phyloP scores from a whole-genome alignment of 1,139 yeast genomes.

The Pichia cactophila region DNA sequence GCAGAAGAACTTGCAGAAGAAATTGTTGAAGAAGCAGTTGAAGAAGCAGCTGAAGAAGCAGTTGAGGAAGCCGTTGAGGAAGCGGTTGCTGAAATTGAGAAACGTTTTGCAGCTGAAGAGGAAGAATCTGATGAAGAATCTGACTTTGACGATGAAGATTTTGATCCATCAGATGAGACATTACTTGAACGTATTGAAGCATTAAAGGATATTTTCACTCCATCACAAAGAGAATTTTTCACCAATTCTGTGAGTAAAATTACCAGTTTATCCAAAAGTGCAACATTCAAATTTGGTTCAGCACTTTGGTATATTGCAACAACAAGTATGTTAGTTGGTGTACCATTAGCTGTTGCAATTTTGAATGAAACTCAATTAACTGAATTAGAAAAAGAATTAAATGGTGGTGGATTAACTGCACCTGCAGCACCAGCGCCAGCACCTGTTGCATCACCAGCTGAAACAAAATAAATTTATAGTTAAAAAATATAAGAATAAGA shows the following conservation, averaged over 20 bases:
- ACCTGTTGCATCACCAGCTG: conserved; percentile 10
- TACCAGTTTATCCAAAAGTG: conserved; percentile 26
- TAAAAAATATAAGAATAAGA: not conserved
- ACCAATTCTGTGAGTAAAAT: conserved; percentile 28
- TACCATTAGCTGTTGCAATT: conserved; percentile 84
- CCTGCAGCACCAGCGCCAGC: conserved; percentile 67
- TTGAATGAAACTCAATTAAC: conserved; percentile 84
- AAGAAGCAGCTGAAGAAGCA: conserved; percentile 9
- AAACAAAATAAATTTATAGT: conserved; percentile 5
- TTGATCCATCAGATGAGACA: conserved; percentile 76
- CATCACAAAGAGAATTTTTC: conserved; percentile 57
- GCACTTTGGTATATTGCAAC: conserved; percentile 83
- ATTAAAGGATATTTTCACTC: conserved; percentile 84
- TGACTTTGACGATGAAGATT: conserved; percentile 49
- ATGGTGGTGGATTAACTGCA: conserved; percentile 69
- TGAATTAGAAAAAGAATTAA: conserved; percentile 91
- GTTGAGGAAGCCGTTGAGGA: conserved; percentile 11
- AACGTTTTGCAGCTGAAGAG: conserved; percentile 16
- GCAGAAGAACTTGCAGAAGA: conserved; percentile 7
- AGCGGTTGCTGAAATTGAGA: conserved; percentile 12
- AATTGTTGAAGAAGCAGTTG: conserved; percentile 9
- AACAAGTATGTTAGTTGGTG: conserved; percentile 79
- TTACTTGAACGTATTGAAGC: conserved; percentile 82
- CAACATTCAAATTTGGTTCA: conserved; percentile 58
- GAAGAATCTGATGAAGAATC: conserved; percentile 22